Percentiles rank a stretch among this genome's conserved stretches.
These are phyloP conservation scores for Nicotiana otophora DNA, from an alignment of 257 asterid genomes.

Conservation along the genomic window DNA sequence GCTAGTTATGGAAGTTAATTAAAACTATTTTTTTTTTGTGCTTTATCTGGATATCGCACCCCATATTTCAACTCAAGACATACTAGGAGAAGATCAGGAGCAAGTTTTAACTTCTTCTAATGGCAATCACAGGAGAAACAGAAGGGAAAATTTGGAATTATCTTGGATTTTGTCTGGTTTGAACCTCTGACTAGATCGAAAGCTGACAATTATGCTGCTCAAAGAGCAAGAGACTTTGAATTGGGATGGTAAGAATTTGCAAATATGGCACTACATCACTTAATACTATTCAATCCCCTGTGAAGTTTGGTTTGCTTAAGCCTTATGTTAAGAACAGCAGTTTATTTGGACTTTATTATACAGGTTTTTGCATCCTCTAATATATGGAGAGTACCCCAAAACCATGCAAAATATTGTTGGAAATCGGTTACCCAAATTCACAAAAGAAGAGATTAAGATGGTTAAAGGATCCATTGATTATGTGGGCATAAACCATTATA, in stretches of 20 bases:
- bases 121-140: constrained; percentile 49
- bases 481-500: constrained; percentile 75
- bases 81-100: neutral
- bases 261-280: constrained; percentile 43
- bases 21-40: neutral
- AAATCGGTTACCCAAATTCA: constrained; percentile 45
- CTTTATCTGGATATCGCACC: neutral
- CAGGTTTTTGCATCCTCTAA: constrained; percentile 67
- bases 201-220: constrained; percentile 64
- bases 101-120: neutral
- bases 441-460: constrained; percentile 40
- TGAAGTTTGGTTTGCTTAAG: constrained; percentile 48
- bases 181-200: constrained; percentile 36
- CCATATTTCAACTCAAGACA: neutral
- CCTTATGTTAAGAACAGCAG: neutral
- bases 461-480: constrained; percentile 64
- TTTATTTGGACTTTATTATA: neutral
- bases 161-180: constrained; percentile 62
- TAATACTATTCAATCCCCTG: neutral
- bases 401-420: constrained; percentile 54
- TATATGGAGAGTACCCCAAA: constrained; percentile 74
- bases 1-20: neutral
- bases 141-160: constrained; percentile 82
- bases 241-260: constrained; percentile 88
- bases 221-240: constrained; percentile 83